Evolutionary conservation across 2,329 filamentous ascomycete species (phyloP).

Genomic region (Alternaria gansuensis): DNA sequence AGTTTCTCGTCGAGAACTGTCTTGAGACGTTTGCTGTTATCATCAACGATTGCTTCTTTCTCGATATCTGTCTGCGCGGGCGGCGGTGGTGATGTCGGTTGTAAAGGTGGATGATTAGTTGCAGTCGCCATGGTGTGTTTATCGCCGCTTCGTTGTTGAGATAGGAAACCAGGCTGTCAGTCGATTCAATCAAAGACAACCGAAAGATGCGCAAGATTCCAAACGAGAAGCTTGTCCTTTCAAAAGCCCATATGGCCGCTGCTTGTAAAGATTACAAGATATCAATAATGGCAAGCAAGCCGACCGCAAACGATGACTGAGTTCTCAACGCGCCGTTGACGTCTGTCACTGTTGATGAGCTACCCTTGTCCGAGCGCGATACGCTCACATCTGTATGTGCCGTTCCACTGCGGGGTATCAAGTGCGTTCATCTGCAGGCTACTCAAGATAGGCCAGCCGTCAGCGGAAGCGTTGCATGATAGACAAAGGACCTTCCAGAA

Average conservation of each 20-base stretch:
- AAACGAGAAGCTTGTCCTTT: background rate
- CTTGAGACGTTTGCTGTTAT: slow-evolving; percentile 15
- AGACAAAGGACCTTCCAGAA: slow-evolving; percentile 27
- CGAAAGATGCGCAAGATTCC: background rate
- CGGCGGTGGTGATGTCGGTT: background rate
- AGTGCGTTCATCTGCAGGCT: slow-evolving; percentile 20
- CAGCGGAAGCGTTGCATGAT: slow-evolving; percentile 22
- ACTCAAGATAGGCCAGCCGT: slow-evolving; percentile 22
- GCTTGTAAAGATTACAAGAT: background rate
- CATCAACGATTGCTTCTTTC: slow-evolving; percentile 27
- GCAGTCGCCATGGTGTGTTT: slow-evolving; percentile 13
- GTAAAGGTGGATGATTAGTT: background rate
- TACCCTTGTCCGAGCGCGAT: slow-evolving; percentile 16
- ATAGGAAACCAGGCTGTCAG: background rate
- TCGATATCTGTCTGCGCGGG: slow-evolving; percentile 20
- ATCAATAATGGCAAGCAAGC: background rate
- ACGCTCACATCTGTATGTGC: slow-evolving; percentile 18
- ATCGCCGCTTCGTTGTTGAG: too few relatives aligned
- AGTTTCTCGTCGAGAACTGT: slow-evolving; percentile 37
- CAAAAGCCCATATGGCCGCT: background rate
- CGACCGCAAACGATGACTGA: slow-evolving; percentile 16
- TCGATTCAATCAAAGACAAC: background rate
- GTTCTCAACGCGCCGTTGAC: slow-evolving; percentile 22
- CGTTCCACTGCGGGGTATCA: slow-evolving; percentile 28
- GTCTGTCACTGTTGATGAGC: slow-evolving; percentile 28